phyloP scores from a whole-genome alignment of 257 asterid species.

The Orobanche coerulescens region DNA sequence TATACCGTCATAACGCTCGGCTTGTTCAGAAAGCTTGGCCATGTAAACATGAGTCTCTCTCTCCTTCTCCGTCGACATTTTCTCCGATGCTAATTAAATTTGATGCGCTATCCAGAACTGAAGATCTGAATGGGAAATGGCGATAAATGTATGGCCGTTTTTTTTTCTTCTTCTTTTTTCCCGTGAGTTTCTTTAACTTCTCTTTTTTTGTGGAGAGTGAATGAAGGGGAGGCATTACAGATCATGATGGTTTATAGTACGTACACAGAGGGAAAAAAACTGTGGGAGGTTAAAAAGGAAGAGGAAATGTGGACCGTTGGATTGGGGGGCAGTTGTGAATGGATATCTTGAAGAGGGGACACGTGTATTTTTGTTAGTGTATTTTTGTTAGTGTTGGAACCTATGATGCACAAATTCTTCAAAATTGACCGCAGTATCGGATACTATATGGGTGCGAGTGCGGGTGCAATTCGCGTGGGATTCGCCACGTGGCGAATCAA shows the following conservation, averaged over 20 bases:
- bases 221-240: neutral
- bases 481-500: too few species aligned
- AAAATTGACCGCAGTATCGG: too few species aligned
- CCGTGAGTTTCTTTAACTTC: neutral
- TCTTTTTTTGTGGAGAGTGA: neutral
- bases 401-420: too few species aligned
- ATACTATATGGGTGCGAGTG: too few species aligned
- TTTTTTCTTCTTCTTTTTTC: neutral
- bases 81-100: neutral
- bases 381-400: neutral
- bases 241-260: conserved; percentile 5
- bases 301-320: conserved; percentile 25
- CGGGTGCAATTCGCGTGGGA: too few species aligned
- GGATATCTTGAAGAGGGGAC: conserved; percentile 9
- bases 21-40: conserved; percentile 89
- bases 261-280: neutral
- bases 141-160: neutral
- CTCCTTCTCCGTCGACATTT: conserved; percentile 65
- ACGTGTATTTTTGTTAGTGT: neutral
- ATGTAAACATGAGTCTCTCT: conserved; percentile 70
- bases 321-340: conserved; percentile 22
- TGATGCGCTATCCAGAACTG: neutral
- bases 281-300: neutral
- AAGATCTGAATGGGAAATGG: neutral
- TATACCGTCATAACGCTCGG: conserved; percentile 88